Evolutionary conservation across 345 rosid genomes (phyloP), one percentile per base, ranked within the genome.

Genomic region (Heritiera littoralis): DNA sequence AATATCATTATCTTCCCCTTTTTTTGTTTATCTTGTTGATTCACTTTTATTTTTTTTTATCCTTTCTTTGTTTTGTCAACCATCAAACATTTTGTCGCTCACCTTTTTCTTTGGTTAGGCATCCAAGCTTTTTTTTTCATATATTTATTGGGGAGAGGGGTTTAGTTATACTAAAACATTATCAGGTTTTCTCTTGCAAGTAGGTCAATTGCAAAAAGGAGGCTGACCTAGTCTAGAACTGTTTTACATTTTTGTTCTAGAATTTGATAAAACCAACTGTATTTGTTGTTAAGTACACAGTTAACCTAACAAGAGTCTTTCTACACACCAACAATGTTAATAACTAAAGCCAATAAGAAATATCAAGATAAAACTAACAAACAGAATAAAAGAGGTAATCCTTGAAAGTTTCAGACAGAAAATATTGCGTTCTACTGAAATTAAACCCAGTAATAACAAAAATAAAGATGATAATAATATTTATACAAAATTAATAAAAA

Each of bases 251-350:
- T 28, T 30, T 14, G 58, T 23, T 58, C 63, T 61, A 51, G 38
- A 64, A 52, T 74, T 70, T 74, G 6, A 84, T 74, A 40, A 61
- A 77, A 49, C 17, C 58, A 83, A 23, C 40, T 75, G 43, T 40
- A 78, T 61, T 28, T 49, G 63, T 54, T 54, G 58, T 81, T 85
- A 83, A 79, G 83, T 86, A 78, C 74, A 49, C 81, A 82, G 85
- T 78, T 87, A 79, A 88, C 88, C 89, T 84, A 87, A 80, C 88
- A 77, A 71, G 76, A 69, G 59, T 83, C 32, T 23, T 54, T 15
- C 41, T 28, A 23, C 75, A 32, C 74, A 80, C 79, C 80, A 61
- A 66, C 38, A 61, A 23, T 38, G 35, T 35, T 5, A 68, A 35
- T 72, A 78, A 30, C 5, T 69, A 35, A 15, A 68, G 41, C n/a